Evolutionary conservation across 2,329 filamentous ascomycete species (phyloP).

Genomic region (Cordyceps javanica): DNA sequence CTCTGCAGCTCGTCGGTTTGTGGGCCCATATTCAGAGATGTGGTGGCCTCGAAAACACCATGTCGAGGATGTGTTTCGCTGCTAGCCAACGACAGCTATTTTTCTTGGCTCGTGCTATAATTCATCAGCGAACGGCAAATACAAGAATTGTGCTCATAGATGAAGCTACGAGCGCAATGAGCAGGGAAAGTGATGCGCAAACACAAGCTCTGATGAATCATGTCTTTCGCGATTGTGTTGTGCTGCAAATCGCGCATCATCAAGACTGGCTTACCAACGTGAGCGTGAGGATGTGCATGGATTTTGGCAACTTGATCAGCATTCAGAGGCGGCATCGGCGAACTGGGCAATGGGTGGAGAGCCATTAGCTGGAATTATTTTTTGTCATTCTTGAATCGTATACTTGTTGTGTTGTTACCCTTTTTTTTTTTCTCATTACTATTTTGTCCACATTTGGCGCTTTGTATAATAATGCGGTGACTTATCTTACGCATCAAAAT

Average conservation of each 20-base stretch:
- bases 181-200: background rate
- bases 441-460: too few species aligned
- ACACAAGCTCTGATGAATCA: background rate
- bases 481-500: too few species aligned
- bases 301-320: background rate
- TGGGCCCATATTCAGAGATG: background rate
- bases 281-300: background rate
- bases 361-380: background rate
- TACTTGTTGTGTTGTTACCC: too few species aligned
- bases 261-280: background rate
- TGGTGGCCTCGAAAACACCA: background rate
- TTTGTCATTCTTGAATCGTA: too few species aligned
- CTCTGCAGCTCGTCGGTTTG: background rate
- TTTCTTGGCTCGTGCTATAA: background rate
- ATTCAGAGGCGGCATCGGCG: background rate
- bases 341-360: background rate
- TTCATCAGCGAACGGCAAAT: background rate
- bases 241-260: background rate
- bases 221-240: background rate
- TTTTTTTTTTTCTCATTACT: too few species aligned
- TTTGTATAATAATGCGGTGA: too few species aligned
- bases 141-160: conserved; percentile 26
- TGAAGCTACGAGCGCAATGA: too few species aligned
- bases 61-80: background rate
- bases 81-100: background rate